A percentile compares a stretch with the other conserved stretches of the same genome.
These are phyloP conservation scores for Phytophthora melonis DNA, from an alignment of 352 stramenopile species.

Conservation along the genomic window DNA sequence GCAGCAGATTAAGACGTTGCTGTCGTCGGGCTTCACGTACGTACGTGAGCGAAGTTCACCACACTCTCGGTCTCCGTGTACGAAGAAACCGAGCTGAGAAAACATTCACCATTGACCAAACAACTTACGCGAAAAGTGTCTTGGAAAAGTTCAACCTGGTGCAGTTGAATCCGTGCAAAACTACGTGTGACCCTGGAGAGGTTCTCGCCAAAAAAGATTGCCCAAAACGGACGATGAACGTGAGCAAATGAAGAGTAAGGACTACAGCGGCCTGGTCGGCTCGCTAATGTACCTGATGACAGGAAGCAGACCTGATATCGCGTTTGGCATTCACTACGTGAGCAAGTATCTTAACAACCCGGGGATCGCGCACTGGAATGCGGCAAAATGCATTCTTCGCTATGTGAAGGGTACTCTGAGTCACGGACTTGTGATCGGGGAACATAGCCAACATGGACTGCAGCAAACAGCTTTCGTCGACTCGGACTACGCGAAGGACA, in stretches of 20 bases:
- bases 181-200: not conserved
- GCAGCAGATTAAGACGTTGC: slow-evolving; percentile 2
- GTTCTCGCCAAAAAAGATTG: slow-evolving; percentile 5
- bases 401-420: too few relatives aligned
- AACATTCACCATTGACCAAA: slow-evolving; percentile 17
- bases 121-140: slow-evolving; percentile 12
- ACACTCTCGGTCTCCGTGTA: slow-evolving; percentile 9
- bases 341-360: slow-evolving; percentile 26
- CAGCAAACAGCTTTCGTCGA: too few relatives aligned
- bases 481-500: too few relatives aligned
- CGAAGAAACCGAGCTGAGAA: not conserved
- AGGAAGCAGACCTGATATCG: slow-evolving; percentile 21
- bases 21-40: slow-evolving; percentile 19
- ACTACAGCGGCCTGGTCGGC: slow-evolving; percentile 19
- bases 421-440: too few relatives aligned
- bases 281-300: slow-evolving; percentile 26
- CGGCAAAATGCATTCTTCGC: too few relatives aligned
- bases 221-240: slow-evolving; percentile 6
- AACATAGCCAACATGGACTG: too few relatives aligned
- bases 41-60: slow-evolving; percentile 21
- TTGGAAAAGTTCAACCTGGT: slow-evolving; percentile 21
- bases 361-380: not conserved
- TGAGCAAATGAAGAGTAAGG: slow-evolving; percentile 16
- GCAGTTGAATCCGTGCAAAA: slow-evolving; percentile 7
- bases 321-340: slow-evolving; percentile 10